Evolutionary conservation across 2,329 filamentous ascomycete genomes (phyloP).

Genomic region (Diplodia mutila): DNA sequence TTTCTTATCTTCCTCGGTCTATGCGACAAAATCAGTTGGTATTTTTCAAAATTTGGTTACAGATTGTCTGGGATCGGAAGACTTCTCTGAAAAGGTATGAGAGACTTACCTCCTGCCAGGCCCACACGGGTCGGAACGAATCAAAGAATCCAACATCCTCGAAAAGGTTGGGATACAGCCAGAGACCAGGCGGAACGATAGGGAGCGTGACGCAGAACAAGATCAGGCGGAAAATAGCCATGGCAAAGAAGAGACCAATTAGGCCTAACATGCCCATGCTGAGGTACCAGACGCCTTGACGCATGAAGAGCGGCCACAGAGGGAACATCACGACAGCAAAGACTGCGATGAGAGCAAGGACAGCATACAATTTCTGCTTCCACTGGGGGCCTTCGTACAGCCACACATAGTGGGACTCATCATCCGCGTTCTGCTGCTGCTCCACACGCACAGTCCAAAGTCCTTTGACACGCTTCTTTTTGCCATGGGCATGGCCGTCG

Average conservation of each 20-base stretch:
- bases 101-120: slow-evolving; percentile 86
- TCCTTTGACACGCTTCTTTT: slow-evolving; percentile 90
- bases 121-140: slow-evolving; percentile 94
- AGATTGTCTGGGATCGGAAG: not conserved
- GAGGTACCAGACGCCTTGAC: slow-evolving; percentile 95
- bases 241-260: slow-evolving; percentile 91
- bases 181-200: slow-evolving; percentile 80
- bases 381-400: slow-evolving; percentile 92
- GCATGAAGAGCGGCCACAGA: slow-evolving; percentile 88
- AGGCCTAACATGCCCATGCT: slow-evolving; percentile 91
- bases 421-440: slow-evolving; percentile 86
- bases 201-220: slow-evolving; percentile 94
- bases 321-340: slow-evolving; percentile 93
- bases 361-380: slow-evolving; percentile 91
- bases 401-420: slow-evolving; percentile 95
- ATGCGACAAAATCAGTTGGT: not conserved
- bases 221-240: slow-evolving; percentile 96
- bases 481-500: slow-evolving; percentile 60
- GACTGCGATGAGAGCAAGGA: slow-evolving; percentile 78
- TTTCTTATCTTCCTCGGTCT: slow-evolving; percentile 48
- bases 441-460: slow-evolving; percentile 96
- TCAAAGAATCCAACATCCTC: slow-evolving; percentile 99
- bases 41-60: not conserved
- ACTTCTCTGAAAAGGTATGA: not conserved
- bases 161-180: slow-evolving; percentile 97